Evolutionary conservation across 106 monocot genomes (phyloP), one percentile per base, ranked within the genome.

Genomic region (Platanthera guangdongensis): DNA sequence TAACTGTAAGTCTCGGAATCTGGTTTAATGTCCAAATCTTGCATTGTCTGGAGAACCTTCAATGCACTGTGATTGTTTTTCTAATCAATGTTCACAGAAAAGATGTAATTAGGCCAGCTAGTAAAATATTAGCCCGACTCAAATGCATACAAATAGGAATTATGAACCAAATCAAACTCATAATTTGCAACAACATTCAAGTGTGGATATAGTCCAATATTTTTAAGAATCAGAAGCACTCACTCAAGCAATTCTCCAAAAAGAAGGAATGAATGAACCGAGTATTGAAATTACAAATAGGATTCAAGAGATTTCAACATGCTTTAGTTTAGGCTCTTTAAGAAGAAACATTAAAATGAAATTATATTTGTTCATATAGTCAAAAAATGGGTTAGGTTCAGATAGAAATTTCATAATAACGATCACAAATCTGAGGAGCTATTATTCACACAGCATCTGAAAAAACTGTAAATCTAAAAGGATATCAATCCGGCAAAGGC

Each of bases 1-100:
- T 92, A 88, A 85, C 86, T 80, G 76, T 78, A 95, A 67, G 95
- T 95, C 71, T 92, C 90, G 9, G 92, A 84, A 95, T 95, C 92
- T 84, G 86, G 90, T 79, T 88, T 77, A 51, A 95, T 49, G 81
- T 75, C 78, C 18, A 77, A 81, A 47, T 86, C 80, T 73, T 82
- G 73, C 95, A 95, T 95, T 85, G 83, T 74, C 49, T 85, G 82
- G 55, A 89, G 82, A 81, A 90, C 90, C 75, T 62, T 80, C 32
- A 71, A 75, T 25, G 82, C 90, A 71, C 92, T 80, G 54, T 67
- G 47, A 50, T 52, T 68, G 18, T 95, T 85, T 80, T 88, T 90
- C 95, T 95, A n/a, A 50, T 72, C 70, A 72, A 10, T 51, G 11
- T 50, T 50, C 11, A 4, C 4, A 5, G 21, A 21, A 7, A 49